Percentiles rank a stretch among this genome's conserved stretches.
phyloP scores from a whole-genome alignment of 345 rosid species.

The Anastatica hierochuntica region DNA sequence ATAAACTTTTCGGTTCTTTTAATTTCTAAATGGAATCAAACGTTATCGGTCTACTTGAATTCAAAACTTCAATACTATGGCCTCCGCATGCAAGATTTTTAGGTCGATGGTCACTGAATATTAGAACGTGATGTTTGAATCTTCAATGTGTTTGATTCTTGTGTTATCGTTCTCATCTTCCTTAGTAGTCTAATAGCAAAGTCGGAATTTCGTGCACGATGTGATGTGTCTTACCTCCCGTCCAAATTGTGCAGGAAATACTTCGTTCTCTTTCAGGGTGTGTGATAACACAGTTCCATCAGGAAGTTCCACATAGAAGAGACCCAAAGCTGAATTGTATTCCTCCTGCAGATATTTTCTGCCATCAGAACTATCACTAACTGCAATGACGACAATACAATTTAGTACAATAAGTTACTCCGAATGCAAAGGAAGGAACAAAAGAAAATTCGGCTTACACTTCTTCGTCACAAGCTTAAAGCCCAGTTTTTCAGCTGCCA shows the following conservation, averaged over 20 bases:
- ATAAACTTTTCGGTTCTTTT: not conserved
- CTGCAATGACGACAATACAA: conserved; percentile 24
- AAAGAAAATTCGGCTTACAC: conserved; percentile 37
- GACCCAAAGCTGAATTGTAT: conserved; percentile 43
- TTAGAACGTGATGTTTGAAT: not conserved
- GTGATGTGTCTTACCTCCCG: conserved; percentile 50
- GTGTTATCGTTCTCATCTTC: not conserved
- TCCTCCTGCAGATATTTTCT: conserved; percentile 61
- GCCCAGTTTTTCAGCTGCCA: conserved; percentile 86
- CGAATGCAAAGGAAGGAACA: not conserved
- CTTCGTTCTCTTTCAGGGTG: conserved; percentile 60
- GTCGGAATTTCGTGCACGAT: not conserved
- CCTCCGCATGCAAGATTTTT: not conserved
- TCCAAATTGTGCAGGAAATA: conserved; percentile 83
- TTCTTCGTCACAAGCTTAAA: conserved; percentile 50
- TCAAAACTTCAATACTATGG: not conserved
- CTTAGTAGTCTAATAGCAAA: not conserved
- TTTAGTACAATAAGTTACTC: not conserved
- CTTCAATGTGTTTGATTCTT: not conserved
- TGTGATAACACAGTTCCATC: conserved; percentile 55
- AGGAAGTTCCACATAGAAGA: conserved; percentile 77
- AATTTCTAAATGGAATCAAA: not conserved
- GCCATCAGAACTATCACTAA: conserved; percentile 38
- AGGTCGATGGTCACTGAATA: not conserved
- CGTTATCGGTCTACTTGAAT: not conserved